Conservation (phyloP, 1,284 basidiomycete genomes). For the Boletus holoroseus region DNA sequence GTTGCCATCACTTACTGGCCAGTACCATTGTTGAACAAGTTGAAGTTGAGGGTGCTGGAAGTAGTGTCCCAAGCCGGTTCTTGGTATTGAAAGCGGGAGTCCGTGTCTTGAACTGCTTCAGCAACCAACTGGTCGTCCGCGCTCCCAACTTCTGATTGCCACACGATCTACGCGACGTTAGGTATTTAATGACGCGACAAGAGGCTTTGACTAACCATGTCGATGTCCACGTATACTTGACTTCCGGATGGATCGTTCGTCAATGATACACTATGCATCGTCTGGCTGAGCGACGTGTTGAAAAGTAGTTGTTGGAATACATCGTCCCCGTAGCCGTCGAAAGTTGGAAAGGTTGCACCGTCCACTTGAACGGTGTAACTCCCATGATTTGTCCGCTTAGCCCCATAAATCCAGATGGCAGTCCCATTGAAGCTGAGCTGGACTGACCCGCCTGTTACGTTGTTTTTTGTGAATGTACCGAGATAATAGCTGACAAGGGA, state of each 20-base stretch:
- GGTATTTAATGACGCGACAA: neutral
- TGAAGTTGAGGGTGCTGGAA: constrained; percentile 18
- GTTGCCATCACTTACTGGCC: constrained; percentile 31
- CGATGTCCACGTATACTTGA: constrained; percentile 32
- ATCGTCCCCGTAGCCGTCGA: constrained; percentile 10
- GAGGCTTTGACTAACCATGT: constrained; percentile 25
- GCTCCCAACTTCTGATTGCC: constrained; percentile 31
- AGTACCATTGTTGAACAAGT: constrained; percentile 26
- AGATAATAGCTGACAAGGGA: constrained; percentile 27
- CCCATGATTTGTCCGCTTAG: constrained; percentile 31
- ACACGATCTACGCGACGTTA: constrained; percentile 21
- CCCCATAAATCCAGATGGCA: constrained; percentile 34
- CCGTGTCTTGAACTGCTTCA: constrained; percentile 27
- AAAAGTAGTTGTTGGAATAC: constrained; percentile 31
- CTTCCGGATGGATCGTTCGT: constrained; percentile 27
- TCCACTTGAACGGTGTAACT: constrained; percentile 34
- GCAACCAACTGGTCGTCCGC: constrained; percentile 13
- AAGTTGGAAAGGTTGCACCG: constrained; percentile 8
- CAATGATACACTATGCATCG: constrained; percentile 26
- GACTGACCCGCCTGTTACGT: constrained; percentile 23
- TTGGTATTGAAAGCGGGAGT: constrained; percentile 30
- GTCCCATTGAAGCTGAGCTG: constrained; percentile 37
- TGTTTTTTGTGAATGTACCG: constrained; percentile 32
- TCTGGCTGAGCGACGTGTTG: constrained; percentile 27
- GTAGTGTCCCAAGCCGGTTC: constrained; percentile 22